Percentiles rank a stretch among this genome's conserved stretches.
These are phyloP conservation scores for Neoboletus subvelutipes DNA, from an alignment of 768 basidiomycete genomes.

Conservation along the genomic window DNA sequence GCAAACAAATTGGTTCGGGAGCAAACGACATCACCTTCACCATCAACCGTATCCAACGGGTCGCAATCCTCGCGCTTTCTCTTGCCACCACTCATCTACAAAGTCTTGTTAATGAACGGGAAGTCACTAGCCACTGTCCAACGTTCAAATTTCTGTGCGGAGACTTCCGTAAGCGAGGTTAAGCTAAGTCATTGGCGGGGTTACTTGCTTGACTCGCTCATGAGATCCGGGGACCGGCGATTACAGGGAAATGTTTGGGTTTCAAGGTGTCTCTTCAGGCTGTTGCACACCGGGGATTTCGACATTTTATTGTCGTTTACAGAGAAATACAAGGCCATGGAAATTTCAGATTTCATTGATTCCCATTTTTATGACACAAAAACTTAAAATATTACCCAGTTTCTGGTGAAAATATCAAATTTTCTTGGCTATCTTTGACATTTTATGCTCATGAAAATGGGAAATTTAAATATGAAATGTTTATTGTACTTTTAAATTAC, in stretches of 20 bases:
- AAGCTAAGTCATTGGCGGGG: not conserved
- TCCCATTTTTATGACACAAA: too few species aligned
- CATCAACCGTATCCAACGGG: conserved; percentile 6
- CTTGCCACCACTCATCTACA: conserved; percentile 19
- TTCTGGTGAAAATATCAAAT: too few species aligned
- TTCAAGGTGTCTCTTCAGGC: not conserved
- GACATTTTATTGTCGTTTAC: too few species aligned
- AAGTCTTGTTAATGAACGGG: not conserved
- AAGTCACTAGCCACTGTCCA: not conserved
- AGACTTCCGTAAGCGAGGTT: conserved; percentile 9
- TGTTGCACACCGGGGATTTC: too few species aligned
- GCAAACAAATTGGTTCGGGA: not conserved
- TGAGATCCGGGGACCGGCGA: conserved; percentile 18
- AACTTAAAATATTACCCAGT: too few species aligned
- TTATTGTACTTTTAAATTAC: too few species aligned
- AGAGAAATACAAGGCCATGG: too few species aligned
- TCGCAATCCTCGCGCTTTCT: conserved; percentile 17
- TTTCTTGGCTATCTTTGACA: too few species aligned
- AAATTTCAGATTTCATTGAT: too few species aligned
- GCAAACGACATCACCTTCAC: conserved; percentile 6
- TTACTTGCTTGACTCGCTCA: not conserved
- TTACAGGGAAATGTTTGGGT: conserved; percentile 4
- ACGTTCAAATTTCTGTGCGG: not conserved
- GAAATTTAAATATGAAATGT: too few species aligned
- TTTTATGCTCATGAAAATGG: too few species aligned